Base-by-base conservation (phyloP, 1,284 basidiomycete genomes). In the Sporisorium graminicola region DNA sequence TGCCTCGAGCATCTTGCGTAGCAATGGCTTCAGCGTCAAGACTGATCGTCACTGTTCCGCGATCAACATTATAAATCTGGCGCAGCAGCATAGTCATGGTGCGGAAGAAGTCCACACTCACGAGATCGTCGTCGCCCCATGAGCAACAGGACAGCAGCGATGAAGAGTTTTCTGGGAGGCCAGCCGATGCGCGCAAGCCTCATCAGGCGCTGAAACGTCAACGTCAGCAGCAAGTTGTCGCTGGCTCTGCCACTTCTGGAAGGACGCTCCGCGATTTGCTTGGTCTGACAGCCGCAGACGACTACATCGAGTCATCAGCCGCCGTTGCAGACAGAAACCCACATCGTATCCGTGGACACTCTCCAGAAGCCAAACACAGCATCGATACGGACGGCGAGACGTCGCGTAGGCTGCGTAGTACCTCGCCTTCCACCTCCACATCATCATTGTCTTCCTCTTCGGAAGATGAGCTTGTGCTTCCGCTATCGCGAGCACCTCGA, bases 271-370 rank as follows among this genome's bases (percentile, higher is more conserved):
- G 74, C 10, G 51, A 58, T 12, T 52, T 77, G 35, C 65, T 77
- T 14, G 70, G 66, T 37, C 33, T 77, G 20, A 63, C 61, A 7
- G 56, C 52, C n/a, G 55, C 57, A 8, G 74, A 76, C 24, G 74
- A 72, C 31, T 76, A 62, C 37, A 72, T 76, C 42, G 74, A 76
- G 13, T 63, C 65, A 2, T 24, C 46, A 24, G 24, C 22, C 40
- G 40, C 52, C 7, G 43, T 52, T 33, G 35, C 46, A 37, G 22
- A 43, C n/a, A 16, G 18, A 43, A 3, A 1, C 13, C 47, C 54
- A 24, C 24, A 43, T 33, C 24, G 27, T 7, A 31, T 35, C 13
- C 31, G 16, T 18, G 5, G 14, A 7, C 13, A 16, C 0, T 1
- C n/a, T 10, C 9, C 42, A 5, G 8, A 9, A 8, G 2, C 10